Evolutionary conservation across 805 yeast genomes (phyloP).

Genomic region (Pichia membranifaciens): DNA sequence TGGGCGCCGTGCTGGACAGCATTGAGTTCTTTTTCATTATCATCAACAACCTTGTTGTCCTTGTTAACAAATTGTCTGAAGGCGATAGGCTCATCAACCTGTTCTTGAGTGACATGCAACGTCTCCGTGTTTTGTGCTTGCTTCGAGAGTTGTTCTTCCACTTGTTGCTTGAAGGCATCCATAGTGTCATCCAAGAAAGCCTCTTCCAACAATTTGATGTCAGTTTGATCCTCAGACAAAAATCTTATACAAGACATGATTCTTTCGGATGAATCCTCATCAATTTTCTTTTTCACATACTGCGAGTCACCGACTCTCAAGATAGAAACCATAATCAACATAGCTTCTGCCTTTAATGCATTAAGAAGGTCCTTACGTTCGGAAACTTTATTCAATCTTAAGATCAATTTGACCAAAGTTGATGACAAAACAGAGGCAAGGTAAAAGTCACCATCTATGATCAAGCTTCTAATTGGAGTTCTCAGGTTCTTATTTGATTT

Average conservation of each 20-base stretch:
- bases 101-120: conserved; percentile 58
- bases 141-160: conserved; percentile 53
- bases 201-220: conserved; percentile 40
- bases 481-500: conserved; percentile 33
- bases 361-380: conserved; percentile 52
- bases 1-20: conserved; percentile 48
- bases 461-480: conserved; percentile 76
- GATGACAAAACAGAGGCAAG: conserved; percentile 83
- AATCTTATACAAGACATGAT: conserved; percentile 80
- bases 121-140: conserved; percentile 51
- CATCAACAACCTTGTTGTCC: conserved; percentile 35
- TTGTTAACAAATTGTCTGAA: conserved; percentile 71
- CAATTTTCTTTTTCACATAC: conserved; percentile 67
- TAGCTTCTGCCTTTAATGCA: conserved; percentile 90
- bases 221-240: conserved; percentile 58
- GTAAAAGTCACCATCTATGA: conserved; percentile 85
- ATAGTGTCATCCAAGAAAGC: conserved; percentile 87
- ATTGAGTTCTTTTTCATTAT: conserved; percentile 52
- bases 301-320: conserved; percentile 79
- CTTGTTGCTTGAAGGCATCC: conserved; percentile 71
- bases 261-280: conserved; percentile 96
- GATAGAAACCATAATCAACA: conserved; percentile 86
- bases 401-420: conserved; percentile 79
- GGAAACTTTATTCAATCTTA: conserved; percentile 61
- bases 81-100: conserved; percentile 68